Conservation (phyloP, 352 stramenopile genomes). For the Globisporangium takayamanum region DNA sequence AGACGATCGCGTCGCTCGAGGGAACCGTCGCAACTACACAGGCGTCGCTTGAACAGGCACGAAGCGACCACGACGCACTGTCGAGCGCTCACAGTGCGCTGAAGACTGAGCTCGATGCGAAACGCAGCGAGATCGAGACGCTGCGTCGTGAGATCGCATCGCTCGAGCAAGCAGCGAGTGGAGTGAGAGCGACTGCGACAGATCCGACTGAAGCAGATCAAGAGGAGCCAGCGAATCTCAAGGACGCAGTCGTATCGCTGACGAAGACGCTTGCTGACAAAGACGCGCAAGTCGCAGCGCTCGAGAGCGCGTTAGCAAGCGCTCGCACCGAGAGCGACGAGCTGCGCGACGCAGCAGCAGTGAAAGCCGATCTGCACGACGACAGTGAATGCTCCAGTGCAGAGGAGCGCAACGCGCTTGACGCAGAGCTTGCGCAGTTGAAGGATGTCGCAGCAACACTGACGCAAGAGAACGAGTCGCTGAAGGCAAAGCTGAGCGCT, state of each 20-base stretch:
- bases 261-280: not conserved
- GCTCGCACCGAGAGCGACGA: constrained; percentile 1
- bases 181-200: no score
- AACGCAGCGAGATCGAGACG: constrained; percentile 2
- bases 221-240: no score
- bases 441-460: constrained; percentile 1
- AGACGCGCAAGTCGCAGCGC: constrained; percentile 1
- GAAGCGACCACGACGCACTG: not conserved
- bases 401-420: no score
- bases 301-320: constrained; percentile 3
- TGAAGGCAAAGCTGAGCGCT: constrained; percentile 3
- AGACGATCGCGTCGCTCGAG: not conserved
- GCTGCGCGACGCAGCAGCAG: not conserved
- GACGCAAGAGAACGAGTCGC: constrained; percentile 9
- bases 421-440: constrained; percentile 1
- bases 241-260: not conserved
- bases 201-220: no score
- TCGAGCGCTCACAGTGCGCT: not conserved
- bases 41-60: not conserved
- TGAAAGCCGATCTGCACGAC: not conserved
- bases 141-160: not conserved
- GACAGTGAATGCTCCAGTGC: no score
- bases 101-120: not conserved
- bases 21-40: not conserved
- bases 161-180: not conserved